Evolutionary conservation across 2,329 filamentous ascomycete genomes (phyloP), one percentile per base, ranked within the genome.

Genomic region (Tothia fuscella): DNA sequence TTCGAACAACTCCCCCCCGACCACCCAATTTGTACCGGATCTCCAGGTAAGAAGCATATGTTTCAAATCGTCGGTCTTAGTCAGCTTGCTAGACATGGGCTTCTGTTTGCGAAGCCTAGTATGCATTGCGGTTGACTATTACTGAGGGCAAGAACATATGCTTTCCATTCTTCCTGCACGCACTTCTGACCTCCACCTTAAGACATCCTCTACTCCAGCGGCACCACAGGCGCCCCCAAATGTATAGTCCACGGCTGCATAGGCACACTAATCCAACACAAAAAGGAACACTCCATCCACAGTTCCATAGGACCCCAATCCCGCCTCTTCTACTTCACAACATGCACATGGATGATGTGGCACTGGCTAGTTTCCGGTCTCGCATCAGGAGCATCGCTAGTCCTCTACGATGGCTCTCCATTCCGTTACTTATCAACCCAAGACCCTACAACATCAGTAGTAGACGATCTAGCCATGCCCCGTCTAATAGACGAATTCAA

Each of bases 341-440:
- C 88, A 3, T 87, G 82, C 9, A 93, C 86, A 0, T 95, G 88
- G 91, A 96, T 98, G 88, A 96, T 96, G 89, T 95, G 88, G 87
- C 89, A 96, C 59, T 96, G 89, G 88, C 79, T 88, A 30, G 74
- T 95, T 16, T 89, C 85, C 1, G 85, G 80, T 5, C 76, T 96
- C 3, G 83, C 88, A 7, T 79, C 77, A 22, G 89, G 89, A 41
- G 75, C 83, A 9, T 89, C 85, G 0, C 67, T 96, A 10, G 72
- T 96, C 16, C 71, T 96, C 3, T 98, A 95, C 61, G 85, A 93
- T 41, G 91, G 91, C 36, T 93, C 85, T 0, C 91, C 91, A 0
- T 96, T 96, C 67, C 65, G 67, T 41, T 68, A 64, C 41, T 46
- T 51, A 10, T 38, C 31, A 19, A 12, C 16, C 22, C 9, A 17